Percentiles rank a stretch among this genome's conserved stretches.
Conservation (phyloP, 108 stramenopile genomes). For the Skeletonema tropicum region DNA sequence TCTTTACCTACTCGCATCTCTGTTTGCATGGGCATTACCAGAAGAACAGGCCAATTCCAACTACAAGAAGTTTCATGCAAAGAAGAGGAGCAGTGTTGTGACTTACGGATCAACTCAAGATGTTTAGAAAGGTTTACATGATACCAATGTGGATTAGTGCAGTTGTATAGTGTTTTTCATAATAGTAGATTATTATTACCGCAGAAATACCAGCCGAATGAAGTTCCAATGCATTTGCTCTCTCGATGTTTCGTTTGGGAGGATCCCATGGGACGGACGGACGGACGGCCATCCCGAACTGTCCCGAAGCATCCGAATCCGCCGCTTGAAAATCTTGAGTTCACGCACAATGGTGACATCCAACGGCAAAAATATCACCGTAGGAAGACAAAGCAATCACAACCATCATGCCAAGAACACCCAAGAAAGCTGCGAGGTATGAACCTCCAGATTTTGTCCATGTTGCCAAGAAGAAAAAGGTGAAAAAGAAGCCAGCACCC, state of each 20-base stretch:
- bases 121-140: too few species aligned
- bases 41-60: constrained; percentile 64
- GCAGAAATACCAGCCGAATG: too few species aligned
- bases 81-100: constrained; percentile 19
- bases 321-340: too few species aligned
- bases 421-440: neutral
- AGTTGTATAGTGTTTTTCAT: neutral
- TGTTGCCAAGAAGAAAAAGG: constrained; percentile 9
- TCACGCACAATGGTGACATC: too few species aligned
- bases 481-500: neutral
- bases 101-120: constrained; percentile 1
- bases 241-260: too few species aligned
- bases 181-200: neutral
- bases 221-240: too few species aligned
- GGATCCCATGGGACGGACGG: too few species aligned
- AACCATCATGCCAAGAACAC: neutral
- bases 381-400: neutral
- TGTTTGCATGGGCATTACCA: constrained; percentile 63
- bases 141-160: neutral
- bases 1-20: constrained; percentile 69
- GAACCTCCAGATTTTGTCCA: constrained; percentile 7
- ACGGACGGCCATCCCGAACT: too few species aligned
- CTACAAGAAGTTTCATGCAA: constrained; percentile 1
- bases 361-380: neutral
- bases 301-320: too few species aligned